Evolutionary conservation across 1,284 basidiomycete genomes (phyloP).

Genomic region (Ceratobasidium sp.): DNA sequence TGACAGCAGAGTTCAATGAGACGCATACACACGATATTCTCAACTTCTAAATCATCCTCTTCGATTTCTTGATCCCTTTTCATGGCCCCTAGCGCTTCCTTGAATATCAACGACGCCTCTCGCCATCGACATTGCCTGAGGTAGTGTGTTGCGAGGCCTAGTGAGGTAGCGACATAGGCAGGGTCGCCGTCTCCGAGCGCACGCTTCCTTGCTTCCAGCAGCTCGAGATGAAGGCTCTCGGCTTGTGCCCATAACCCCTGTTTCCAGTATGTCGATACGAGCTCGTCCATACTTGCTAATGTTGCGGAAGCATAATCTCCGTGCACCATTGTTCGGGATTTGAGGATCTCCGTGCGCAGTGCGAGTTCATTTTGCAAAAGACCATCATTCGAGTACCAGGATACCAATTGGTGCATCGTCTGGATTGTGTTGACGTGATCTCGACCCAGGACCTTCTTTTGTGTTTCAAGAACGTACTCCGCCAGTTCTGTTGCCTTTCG

Average conservation of each 20-base stretch:
- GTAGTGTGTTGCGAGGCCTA: too few species aligned
- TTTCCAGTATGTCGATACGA: not conserved
- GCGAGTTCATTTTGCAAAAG: not conserved
- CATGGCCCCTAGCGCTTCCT: too few species aligned
- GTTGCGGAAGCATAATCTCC: conserved; percentile 10
- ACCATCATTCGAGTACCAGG: not conserved
- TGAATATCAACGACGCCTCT: too few species aligned
- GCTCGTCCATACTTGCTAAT: not conserved
- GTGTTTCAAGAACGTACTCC: not conserved
- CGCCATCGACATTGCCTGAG: too few species aligned
- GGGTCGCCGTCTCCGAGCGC: not conserved
- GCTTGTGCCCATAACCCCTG: conserved; percentile 7
- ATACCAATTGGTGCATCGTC: conserved; percentile 1
- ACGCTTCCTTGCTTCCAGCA: conserved; percentile 5
- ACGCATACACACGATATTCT: too few species aligned
- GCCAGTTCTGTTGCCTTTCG: not conserved
- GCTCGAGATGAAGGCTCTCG: not conserved
- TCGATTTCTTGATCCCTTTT: too few species aligned
- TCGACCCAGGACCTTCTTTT: not conserved
- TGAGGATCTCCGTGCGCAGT: not conserved
- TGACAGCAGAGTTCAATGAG: too few species aligned
- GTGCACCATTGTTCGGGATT: not conserved
- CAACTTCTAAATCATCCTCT: too few species aligned
- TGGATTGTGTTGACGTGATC: conserved; percentile 5
- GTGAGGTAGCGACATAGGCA: too few species aligned